Evolutionary conservation across 768 basidiomycete species (phyloP).

Genomic region (Boletus subparvulus): DNA sequence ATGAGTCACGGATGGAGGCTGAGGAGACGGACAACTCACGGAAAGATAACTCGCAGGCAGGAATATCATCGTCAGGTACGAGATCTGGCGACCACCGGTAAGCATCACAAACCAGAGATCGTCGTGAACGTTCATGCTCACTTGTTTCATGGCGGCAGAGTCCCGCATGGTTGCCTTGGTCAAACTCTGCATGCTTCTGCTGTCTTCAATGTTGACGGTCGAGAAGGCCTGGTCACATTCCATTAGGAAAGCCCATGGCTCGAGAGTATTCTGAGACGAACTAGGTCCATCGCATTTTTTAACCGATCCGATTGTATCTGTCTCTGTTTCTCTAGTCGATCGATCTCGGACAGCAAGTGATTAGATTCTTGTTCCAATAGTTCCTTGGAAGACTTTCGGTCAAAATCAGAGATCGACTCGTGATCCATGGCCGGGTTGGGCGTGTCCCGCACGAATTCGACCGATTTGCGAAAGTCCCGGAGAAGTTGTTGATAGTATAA

Average conservation of each 20-base stretch:
- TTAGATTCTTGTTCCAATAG: conserved; percentile 20
- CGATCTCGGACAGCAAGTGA: conserved; percentile 43
- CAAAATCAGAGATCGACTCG: conserved; percentile 5
- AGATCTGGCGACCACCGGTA: conserved; percentile 36
- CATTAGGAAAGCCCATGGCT: neutral
- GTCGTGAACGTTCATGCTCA: neutral
- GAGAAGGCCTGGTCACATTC: conserved; percentile 49
- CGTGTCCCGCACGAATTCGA: conserved; percentile 49
- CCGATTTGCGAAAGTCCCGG: conserved; percentile 52
- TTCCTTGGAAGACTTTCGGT: conserved; percentile 3
- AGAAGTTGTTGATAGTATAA: conserved; percentile 55
- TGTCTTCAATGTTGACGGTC: conserved; percentile 59
- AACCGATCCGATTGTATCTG: conserved; percentile 28
- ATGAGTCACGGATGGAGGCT: neutral
- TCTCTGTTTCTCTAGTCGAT: conserved; percentile 34
- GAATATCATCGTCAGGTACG: conserved; percentile 62
- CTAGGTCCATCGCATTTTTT: conserved; percentile 34
- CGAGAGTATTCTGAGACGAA: conserved; percentile 6
- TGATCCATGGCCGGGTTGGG: conserved; percentile 48
- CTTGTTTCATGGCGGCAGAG: conserved; percentile 41
- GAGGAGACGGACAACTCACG: conserved; percentile 12
- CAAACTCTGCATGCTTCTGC: conserved; percentile 49
- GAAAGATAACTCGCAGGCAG: conserved; percentile 51
- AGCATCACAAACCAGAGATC: neutral
- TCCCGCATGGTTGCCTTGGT: conserved; percentile 46